Percentiles rank a stretch among this genome's conserved stretches.
phyloP scores from a whole-genome alignment of 371 early-diverging fungal genomes.

The Rhizopus sp. region DNA sequence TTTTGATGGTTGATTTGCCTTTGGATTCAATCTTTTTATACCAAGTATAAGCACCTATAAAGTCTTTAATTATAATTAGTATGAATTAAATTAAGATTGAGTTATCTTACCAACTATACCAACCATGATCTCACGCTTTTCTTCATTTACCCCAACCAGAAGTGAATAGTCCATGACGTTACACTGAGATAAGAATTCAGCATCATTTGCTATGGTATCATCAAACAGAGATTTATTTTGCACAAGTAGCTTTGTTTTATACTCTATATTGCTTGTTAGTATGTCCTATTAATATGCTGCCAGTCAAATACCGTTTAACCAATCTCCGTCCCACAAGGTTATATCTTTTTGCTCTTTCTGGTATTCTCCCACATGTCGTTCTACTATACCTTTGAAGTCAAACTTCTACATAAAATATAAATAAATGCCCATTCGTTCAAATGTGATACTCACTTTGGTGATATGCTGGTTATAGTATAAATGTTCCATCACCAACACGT shows the following conservation, averaged over 20 bases:
- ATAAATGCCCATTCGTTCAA: background rate
- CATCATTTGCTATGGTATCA: conserved; percentile 79
- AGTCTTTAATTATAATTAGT: conserved; percentile 57
- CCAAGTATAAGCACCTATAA: conserved; percentile 94
- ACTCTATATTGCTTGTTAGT: conserved; percentile 16
- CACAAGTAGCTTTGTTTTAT: conserved; percentile 38
- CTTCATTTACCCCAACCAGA: conserved; percentile 84
- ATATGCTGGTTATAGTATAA: conserved; percentile 80
- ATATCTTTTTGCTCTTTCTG: conserved; percentile 34
- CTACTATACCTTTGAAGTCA: conserved; percentile 88
- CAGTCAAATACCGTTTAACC: conserved; percentile 51
- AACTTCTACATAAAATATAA: conserved; percentile 58
- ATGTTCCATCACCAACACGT: conserved; percentile 95
- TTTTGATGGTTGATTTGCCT: conserved; percentile 83
- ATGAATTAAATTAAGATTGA: conserved; percentile 2
- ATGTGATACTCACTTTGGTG: conserved; percentile 47
- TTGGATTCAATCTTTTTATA: conserved; percentile 91
- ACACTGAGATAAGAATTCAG: conserved; percentile 78
- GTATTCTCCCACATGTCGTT: conserved; percentile 51
- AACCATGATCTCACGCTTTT: conserved; percentile 79
- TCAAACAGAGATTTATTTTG: conserved; percentile 79
- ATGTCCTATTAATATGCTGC: background rate
- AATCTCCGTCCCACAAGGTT: conserved; percentile 73
- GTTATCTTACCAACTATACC: conserved; percentile 77
- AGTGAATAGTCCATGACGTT: conserved; percentile 96